A percentile compares a stretch with the other conserved stretches of the same genome.
These are phyloP conservation scores for Phytophthora podocarpi DNA, from an alignment of 352 stramenopile genomes.

Conservation along the genomic window DNA sequence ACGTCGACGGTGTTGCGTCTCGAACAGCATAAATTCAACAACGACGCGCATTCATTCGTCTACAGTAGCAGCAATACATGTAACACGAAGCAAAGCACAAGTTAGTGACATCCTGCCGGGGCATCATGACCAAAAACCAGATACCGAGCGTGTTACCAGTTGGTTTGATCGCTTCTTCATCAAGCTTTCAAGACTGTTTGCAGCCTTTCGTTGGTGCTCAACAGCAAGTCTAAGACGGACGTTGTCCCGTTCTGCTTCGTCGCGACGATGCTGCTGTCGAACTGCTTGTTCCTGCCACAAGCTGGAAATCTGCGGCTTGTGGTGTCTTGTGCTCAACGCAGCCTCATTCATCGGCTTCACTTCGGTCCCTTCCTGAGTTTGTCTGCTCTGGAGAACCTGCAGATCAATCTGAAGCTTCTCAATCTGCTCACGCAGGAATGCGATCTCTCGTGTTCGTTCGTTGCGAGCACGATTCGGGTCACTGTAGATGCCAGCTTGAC, in stretches of 20 bases:
- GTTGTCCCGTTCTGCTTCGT: conserved; percentile 34
- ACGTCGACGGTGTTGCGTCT: conserved; percentile 11
- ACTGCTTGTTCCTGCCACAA: conserved; percentile 29
- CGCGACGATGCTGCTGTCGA: conserved; percentile 10
- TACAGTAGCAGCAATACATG: too few relatives aligned
- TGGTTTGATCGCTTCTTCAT: conserved; percentile 27
- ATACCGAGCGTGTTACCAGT: too few relatives aligned
- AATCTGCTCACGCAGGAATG: conserved; percentile 40
- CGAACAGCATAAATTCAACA: conserved; percentile 23
- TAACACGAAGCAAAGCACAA: background rate
- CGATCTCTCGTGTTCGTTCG: conserved; percentile 41
- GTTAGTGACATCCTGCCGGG: background rate
- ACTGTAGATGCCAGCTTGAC: conserved; percentile 25
- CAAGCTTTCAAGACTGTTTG: conserved; percentile 35
- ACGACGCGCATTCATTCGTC: conserved; percentile 18
- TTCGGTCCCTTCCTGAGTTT: background rate
- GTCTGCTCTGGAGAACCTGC: conserved; percentile 20
- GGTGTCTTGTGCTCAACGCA: background rate
- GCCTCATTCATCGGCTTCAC: background rate
- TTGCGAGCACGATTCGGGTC: conserved; percentile 40
- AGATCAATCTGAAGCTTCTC: conserved; percentile 37
- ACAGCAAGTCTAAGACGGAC: conserved; percentile 30
- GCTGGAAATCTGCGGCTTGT: conserved; percentile 10
- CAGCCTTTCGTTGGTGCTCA: conserved; percentile 45
- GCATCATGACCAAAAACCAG: too few relatives aligned